Percentiles rank a stretch among this genome's conserved stretches.
These are phyloP conservation scores for Neofusicoccum ribis DNA, from an alignment of 2,329 filamentous ascomycete genomes.

Conservation along the genomic window DNA sequence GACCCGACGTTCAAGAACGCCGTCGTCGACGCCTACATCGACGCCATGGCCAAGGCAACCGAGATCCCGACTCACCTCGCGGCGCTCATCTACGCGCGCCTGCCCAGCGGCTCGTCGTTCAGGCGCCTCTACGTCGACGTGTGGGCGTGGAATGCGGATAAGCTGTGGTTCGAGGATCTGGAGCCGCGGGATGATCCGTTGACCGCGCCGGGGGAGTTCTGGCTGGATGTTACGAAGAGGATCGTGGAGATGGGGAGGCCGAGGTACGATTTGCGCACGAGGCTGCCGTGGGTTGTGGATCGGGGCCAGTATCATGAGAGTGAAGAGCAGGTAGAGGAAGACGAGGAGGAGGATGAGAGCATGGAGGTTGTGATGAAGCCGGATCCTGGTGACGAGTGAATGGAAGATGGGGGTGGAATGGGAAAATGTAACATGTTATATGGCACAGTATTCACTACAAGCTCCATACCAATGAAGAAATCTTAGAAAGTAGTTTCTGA, in stretches of 20 bases:
- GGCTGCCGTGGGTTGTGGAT: not conserved
- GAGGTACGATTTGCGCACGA: not conserved
- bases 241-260: not conserved
- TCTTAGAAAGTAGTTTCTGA: too few species aligned
- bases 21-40: conserved; percentile 25
- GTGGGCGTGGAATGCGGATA: not conserved
- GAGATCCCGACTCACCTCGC: not conserved
- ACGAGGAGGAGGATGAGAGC: not conserved
- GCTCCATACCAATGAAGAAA: too few species aligned
- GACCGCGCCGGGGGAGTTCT: not conserved
- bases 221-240: not conserved
- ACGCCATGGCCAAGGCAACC: not conserved
- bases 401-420: too few species aligned
- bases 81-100: not conserved
- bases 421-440: too few species aligned
- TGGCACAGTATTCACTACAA: too few species aligned
- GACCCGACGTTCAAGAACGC: conserved; percentile 30
- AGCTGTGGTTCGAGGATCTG: conserved; percentile 4
- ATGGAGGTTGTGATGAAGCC: not conserved
- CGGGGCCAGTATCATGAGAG: not conserved
- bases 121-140: not conserved
- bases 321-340: not conserved
- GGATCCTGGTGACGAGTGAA: too few species aligned
- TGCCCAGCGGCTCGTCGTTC: not conserved
- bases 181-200: not conserved